phyloP scores from a whole-genome alignment of 305 asterid genomes.

The Fraxinus ornus region DNA sequence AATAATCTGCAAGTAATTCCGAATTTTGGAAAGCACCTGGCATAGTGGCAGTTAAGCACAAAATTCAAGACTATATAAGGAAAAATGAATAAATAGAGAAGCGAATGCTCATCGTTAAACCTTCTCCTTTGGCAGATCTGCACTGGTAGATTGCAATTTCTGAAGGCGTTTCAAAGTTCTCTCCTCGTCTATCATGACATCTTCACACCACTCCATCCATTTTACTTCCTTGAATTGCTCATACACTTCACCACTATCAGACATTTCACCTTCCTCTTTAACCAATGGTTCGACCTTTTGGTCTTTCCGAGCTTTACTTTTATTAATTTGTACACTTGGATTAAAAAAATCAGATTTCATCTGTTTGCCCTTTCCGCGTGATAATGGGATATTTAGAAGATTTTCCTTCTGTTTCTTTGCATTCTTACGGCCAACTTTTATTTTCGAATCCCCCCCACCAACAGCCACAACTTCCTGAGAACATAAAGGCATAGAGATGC shows the following conservation, averaged over 20 bases:
- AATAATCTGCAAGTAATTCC: conserved; percentile 88
- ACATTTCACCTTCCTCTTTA: conserved; percentile 99
- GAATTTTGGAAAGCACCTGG: conserved; percentile 87
- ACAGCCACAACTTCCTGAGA: conserved; percentile 80
- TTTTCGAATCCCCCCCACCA: conserved; percentile 62
- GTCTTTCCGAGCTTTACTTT: conserved; percentile 51
- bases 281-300: conserved; percentile 75
- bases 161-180: conserved; percentile 89
- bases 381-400: conserved; percentile 17
- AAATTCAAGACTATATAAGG: conserved; percentile 15
- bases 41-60: neutral
- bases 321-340: conserved; percentile 38
- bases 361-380: conserved; percentile 61
- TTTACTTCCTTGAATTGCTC: conserved; percentile 98
- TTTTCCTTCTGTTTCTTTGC: conserved; percentile 71
- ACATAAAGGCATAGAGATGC: conserved; percentile 18
- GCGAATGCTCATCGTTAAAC: conserved; percentile 32
- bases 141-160: conserved; percentile 83
- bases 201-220: conserved; percentile 99
- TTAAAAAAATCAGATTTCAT: conserved; percentile 56
- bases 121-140: conserved; percentile 88
- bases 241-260: conserved; percentile 86
- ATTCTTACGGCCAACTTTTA: conserved; percentile 65
- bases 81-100: conserved; percentile 17
- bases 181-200: conserved; percentile 78